Evolutionary conservation across 169 alveolate genomes (phyloP).

Genomic region (Cryptosporidium tyzzeri): DNA sequence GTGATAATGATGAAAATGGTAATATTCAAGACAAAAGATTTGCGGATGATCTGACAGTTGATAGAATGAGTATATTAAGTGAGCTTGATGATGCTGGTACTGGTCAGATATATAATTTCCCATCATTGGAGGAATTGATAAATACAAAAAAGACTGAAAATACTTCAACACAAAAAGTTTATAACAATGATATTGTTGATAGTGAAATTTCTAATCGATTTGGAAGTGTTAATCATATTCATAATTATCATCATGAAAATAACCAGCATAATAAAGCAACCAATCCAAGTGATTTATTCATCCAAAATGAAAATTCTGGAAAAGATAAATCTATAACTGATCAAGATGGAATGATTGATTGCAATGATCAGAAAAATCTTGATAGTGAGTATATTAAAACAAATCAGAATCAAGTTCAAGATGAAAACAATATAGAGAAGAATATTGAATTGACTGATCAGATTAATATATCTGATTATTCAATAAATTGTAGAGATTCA

Average conservation of each 20-base stretch:
- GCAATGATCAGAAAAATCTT: neutral
- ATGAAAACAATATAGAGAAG: neutral
- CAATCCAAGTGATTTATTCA: neutral
- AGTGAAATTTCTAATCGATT: neutral
- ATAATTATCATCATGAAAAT: conserved; percentile 2
- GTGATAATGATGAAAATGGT: neutral
- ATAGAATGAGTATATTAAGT: conserved; percentile 62
- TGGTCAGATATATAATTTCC: conserved; percentile 63
- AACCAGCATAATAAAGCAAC: neutral
- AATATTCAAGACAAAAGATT: neutral
- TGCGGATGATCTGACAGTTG: neutral
- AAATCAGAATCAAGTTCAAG: neutral
- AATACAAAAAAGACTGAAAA: neutral
- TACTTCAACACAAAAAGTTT: neutral
- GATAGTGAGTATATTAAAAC: neutral
- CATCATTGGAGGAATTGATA: conserved; percentile 65
- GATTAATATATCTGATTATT: conserved; percentile 23
- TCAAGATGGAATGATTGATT: neutral
- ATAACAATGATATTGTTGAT: neutral
- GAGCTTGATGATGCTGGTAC: conserved; percentile 59
- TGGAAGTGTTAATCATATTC: neutral
- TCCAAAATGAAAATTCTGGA: neutral
- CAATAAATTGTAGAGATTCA: conserved; percentile 50
- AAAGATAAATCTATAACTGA: neutral
- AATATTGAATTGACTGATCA: conserved; percentile 36